Evolutionary conservation across 2,329 filamentous ascomycete species (phyloP).

Genomic region (Colletotrichum zoysiae): DNA sequence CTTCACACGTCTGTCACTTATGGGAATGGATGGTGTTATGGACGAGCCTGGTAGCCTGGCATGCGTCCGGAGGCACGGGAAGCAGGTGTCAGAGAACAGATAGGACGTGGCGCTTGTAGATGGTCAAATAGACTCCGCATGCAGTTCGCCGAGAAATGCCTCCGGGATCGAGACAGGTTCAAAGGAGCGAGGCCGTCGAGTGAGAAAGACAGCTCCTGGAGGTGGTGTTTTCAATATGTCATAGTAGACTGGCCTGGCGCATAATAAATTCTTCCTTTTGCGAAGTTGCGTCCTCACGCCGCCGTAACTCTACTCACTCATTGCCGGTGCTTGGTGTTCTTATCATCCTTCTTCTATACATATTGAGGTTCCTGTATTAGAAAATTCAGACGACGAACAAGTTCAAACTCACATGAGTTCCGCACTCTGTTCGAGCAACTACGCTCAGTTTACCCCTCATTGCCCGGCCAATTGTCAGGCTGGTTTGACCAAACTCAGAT

Average conservation of each 20-base stretch:
- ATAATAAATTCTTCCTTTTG: not conserved
- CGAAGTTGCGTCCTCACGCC: not conserved
- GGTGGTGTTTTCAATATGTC: constrained; percentile 12
- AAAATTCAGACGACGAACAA: not conserved
- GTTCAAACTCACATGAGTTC: not conserved
- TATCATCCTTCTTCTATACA: constrained; percentile 11
- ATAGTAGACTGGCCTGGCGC: constrained; percentile 24
- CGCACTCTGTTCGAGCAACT: not conserved
- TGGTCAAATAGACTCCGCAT: not conserved
- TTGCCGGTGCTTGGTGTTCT: not conserved
- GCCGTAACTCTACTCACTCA: not conserved
- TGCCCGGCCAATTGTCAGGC: not conserved
- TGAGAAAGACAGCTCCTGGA: not conserved
- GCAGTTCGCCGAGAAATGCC: not conserved
- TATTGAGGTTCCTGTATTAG: not conserved
- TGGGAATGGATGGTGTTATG: no score
- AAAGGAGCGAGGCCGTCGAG: no score
- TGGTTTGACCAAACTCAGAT: not conserved
- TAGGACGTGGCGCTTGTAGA: no score
- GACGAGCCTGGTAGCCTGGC: not conserved
- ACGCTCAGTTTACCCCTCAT: not conserved
- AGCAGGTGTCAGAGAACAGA: not conserved
- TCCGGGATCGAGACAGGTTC: no score
- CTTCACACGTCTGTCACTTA: no score
- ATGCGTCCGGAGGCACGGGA: not conserved